A percentile compares a stretch with the other conserved stretches of the same genome.
Conservation (phyloP, 208 protist species). For the Acanthamoeba culbertsoni region DNA sequence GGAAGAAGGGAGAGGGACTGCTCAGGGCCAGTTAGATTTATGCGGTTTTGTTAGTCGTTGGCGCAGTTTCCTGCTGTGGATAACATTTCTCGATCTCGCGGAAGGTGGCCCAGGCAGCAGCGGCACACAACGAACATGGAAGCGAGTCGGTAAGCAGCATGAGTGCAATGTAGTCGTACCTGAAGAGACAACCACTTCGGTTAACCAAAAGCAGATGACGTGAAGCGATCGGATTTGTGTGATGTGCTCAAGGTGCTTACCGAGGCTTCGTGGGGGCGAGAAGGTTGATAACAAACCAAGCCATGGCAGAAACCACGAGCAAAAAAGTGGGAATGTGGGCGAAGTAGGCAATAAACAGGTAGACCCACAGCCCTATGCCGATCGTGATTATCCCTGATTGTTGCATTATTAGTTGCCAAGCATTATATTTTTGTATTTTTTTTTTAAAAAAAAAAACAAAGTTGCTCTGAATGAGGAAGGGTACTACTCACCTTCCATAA, state of each 20-base stretch:
- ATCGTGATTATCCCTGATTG: not conserved
- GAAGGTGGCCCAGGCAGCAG: not conserved
- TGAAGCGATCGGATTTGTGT: too few species aligned
- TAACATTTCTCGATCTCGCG: not conserved
- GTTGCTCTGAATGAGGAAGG: not conserved
- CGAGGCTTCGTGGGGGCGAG: conserved; percentile 1
- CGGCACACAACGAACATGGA: not conserved
- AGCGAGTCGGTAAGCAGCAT: conserved; percentile 26
- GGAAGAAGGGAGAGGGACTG: too few species aligned
- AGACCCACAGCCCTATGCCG: not conserved
- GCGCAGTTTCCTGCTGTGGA: not conserved
- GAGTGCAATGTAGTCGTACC: conserved; percentile 3
- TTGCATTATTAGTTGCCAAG: too few species aligned
- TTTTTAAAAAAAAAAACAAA: not conserved
- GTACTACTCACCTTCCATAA: not conserved
- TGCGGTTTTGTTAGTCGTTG: not conserved
- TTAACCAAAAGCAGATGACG: too few species aligned
- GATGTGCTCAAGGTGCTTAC: not conserved
- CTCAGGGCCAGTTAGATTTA: too few species aligned
- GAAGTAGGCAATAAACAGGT: conserved; percentile 1
- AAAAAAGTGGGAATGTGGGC: not conserved
- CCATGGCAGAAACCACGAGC: not conserved
- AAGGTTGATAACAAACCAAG: conserved; percentile 30
- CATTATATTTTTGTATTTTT: too few species aligned
- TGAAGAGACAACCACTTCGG: not conserved